These are phyloP conservation scores for Plectosphaerella plurivora DNA, from an alignment of 2,329 filamentous ascomycete genomes.

Conservation along the genomic window DNA sequence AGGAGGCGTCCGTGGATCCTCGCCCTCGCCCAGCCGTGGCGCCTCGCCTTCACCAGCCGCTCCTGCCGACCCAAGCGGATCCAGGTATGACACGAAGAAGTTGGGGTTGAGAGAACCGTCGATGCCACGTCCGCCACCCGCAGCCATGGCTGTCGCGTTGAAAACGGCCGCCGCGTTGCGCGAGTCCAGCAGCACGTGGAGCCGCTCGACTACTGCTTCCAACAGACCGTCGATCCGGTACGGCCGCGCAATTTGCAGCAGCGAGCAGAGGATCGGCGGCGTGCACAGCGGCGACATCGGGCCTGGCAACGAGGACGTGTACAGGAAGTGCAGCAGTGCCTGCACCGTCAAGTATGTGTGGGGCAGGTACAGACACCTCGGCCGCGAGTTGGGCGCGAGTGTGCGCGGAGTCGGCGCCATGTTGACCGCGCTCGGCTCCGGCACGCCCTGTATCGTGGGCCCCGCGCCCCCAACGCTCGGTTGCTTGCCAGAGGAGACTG, in stretches of 20 bases:
- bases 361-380: slow-evolving; percentile 84
- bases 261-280: slow-evolving; percentile 90
- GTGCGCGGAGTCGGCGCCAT: slow-evolving; percentile 52
- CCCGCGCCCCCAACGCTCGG: slow-evolving; percentile 31
- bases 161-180: slow-evolving; percentile 95
- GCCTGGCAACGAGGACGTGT: slow-evolving; percentile 82
- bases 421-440: slow-evolving; percentile 46
- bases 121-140: slow-evolving; percentile 83
- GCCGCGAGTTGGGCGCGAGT: slow-evolving; percentile 61
- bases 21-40: neutral
- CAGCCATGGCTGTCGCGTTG: slow-evolving; percentile 97
- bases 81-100: slow-evolving; percentile 50
- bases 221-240: slow-evolving; percentile 91
- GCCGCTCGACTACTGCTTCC: slow-evolving; percentile 85
- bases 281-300: slow-evolving; percentile 76
- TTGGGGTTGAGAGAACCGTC: slow-evolving; percentile 62
- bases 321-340: slow-evolving; percentile 86
- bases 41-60: too few relatives aligned
- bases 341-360: slow-evolving; percentile 88
- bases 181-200: slow-evolving; percentile 86
- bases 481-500: slow-evolving; percentile 32
- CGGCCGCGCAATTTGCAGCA: slow-evolving; percentile 87
- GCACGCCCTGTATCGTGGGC: slow-evolving; percentile 16
- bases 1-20: slow-evolving; percentile 25
- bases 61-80: slow-evolving; percentile 27